These are phyloP conservation scores for Artemisia tridentata DNA, from an alignment of 129 eudicot genomes.

Conservation along the genomic window DNA sequence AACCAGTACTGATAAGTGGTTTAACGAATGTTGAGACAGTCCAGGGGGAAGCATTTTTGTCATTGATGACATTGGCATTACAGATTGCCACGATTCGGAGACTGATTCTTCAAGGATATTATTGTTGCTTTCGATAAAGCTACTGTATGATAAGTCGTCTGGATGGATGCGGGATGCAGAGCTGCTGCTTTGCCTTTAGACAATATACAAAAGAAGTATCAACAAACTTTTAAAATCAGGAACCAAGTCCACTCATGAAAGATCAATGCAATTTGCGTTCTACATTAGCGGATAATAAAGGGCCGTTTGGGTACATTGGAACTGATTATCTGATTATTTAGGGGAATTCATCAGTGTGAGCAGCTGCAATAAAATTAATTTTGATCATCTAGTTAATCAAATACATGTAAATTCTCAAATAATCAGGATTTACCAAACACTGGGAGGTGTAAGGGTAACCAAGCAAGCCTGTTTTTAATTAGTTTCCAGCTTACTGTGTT, in stretches of 20 bases:
- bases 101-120: conserved; percentile 38
- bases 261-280: background rate
- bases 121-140: conserved; percentile 35
- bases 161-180: conserved; percentile 29
- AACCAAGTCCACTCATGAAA: background rate
- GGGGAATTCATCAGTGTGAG: too few relatives aligned
- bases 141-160: conserved; percentile 23
- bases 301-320: too few relatives aligned
- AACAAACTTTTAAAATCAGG: background rate
- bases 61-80: conserved; percentile 22
- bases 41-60: conserved; percentile 47
- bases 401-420: too few relatives aligned
- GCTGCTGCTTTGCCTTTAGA: conserved; percentile 38
- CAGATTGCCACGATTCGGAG: conserved; percentile 18
- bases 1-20: conserved; percentile 35
- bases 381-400: too few relatives aligned
- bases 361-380: too few relatives aligned
- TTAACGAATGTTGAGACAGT: conserved; percentile 47
- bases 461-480: too few relatives aligned
- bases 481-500: too few relatives aligned
- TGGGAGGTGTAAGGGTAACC: too few relatives aligned
- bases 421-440: too few relatives aligned
- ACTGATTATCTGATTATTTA: too few relatives aligned
- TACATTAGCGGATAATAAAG: too few relatives aligned
- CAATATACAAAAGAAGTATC: background rate